These are phyloP conservation scores for Aspergillus unguis DNA, from an alignment of 2,329 filamentous ascomycete genomes.

Conservation along the genomic window DNA sequence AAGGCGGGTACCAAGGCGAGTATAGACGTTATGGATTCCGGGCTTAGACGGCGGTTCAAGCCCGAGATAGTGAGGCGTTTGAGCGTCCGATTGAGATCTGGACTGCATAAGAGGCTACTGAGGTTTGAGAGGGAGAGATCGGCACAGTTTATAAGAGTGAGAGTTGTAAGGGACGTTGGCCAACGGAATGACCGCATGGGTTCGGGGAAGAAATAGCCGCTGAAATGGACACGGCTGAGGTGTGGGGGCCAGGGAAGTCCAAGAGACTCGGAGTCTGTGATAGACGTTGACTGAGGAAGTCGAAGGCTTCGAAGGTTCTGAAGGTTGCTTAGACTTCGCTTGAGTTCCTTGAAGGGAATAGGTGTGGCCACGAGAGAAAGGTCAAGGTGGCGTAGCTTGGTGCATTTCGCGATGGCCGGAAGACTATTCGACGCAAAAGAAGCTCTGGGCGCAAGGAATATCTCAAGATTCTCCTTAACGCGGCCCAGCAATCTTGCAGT, in stretches of 20 bases:
- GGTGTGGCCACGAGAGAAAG: slow-evolving; percentile 52
- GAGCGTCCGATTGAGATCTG: slow-evolving; percentile 19
- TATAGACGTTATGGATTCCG: slow-evolving; percentile 26
- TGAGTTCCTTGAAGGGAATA: slow-evolving; percentile 49
- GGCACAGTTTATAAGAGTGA: slow-evolving; percentile 25
- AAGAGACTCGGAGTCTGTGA: slow-evolving; percentile 15
- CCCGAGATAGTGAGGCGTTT: slow-evolving; percentile 25
- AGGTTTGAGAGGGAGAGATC: slow-evolving; percentile 24
- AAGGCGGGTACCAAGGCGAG: slow-evolving; percentile 26
- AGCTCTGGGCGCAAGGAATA: slow-evolving; percentile 57
- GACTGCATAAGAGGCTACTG: slow-evolving; percentile 24
- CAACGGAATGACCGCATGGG: slow-evolving; percentile 27
- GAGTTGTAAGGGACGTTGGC: slow-evolving; percentile 26
- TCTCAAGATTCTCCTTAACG: slow-evolving; percentile 50
- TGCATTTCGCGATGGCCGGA: slow-evolving; percentile 55
- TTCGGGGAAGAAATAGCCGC: slow-evolving; percentile 19
- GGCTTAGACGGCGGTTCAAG: slow-evolving; percentile 24
- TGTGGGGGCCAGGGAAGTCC: slow-evolving; percentile 26
- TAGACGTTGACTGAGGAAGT: slow-evolving; percentile 37
- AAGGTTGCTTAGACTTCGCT: slow-evolving; percentile 50
- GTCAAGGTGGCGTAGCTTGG: slow-evolving; percentile 49
- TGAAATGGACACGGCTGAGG: slow-evolving; percentile 22
- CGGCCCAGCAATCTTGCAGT: slow-evolving; percentile 57
- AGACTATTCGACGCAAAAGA: slow-evolving; percentile 59
- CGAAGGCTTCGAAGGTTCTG: slow-evolving; percentile 44